Evolutionary conservation across 169 alveolate species (phyloP).

Genomic region (Plasmodium vivax): DNA sequence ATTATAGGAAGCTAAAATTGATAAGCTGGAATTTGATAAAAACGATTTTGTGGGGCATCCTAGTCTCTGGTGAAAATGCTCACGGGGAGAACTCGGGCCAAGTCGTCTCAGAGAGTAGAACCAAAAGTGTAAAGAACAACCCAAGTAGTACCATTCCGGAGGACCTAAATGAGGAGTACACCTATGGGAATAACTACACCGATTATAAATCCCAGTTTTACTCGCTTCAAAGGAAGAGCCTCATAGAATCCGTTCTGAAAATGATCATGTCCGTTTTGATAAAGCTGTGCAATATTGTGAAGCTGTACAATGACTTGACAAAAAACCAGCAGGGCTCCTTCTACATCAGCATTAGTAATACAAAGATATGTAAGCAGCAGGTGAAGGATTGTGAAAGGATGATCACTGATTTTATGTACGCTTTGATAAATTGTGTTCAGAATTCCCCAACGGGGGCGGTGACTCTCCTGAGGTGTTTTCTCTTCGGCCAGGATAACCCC

Average conservation of each 20-base stretch:
- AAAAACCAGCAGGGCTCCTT: constrained; percentile 49
- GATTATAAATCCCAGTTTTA: constrained; percentile 38
- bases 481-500: constrained; percentile 74
- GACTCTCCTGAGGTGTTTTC: constrained; percentile 46
- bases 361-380: constrained; percentile 39
- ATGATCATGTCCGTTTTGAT: constrained; percentile 76
- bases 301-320: constrained; percentile 61
- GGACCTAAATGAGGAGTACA: constrained; percentile 17
- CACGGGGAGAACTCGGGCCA: constrained; percentile 28
- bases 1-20: constrained; percentile 51
- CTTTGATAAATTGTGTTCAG: constrained; percentile 66
- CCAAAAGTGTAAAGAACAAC: constrained; percentile 43
- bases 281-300: constrained; percentile 69
- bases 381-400: constrained; percentile 66
- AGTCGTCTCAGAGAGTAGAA: constrained; percentile 29
- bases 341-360: constrained; percentile 28
- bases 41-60: constrained; percentile 70
- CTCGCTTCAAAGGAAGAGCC: constrained; percentile 43
- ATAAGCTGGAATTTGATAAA: constrained; percentile 75
- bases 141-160: constrained; percentile 6
- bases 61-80: constrained; percentile 72
- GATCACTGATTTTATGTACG: constrained; percentile 50
- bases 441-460: constrained; percentile 72
- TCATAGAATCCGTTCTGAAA: constrained; percentile 71
- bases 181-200: constrained; percentile 16